These are phyloP conservation scores for Raffaelea ambrosiae DNA, from an alignment of 2,329 filamentous ascomycete genomes.

Conservation along the genomic window DNA sequence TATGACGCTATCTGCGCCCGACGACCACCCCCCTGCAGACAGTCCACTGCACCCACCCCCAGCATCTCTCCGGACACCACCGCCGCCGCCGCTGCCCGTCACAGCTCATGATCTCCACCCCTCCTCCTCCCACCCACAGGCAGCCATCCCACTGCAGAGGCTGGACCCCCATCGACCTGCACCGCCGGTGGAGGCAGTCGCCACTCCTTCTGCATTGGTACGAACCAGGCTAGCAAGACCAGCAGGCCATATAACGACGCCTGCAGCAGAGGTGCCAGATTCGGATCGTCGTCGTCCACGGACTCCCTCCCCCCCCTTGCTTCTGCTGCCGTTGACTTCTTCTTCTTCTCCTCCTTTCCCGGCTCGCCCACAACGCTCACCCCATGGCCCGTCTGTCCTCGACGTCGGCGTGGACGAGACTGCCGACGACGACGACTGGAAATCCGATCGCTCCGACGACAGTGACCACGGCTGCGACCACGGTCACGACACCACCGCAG, in stretches of 20 bases:
- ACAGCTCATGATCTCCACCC: not conserved
- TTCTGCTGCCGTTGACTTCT: too few species aligned
- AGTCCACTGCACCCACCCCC: not conserved
- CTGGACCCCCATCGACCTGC: constrained; percentile 5
- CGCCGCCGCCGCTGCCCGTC: too few species aligned
- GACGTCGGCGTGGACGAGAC: not conserved
- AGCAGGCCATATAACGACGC: too few species aligned
- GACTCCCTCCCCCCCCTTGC: not conserved
- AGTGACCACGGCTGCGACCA: constrained; percentile 10
- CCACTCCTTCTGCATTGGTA: not conserved
- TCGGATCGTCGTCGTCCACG: not conserved
- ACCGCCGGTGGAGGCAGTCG: not conserved
- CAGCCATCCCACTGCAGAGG: constrained; percentile 8
- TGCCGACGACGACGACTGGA: not conserved
- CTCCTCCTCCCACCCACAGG: not conserved
- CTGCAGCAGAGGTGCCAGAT: not conserved
- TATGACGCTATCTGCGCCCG: not conserved
- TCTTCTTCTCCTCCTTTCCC: too few species aligned
- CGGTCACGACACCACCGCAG: constrained; percentile 10
- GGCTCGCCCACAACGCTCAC: not conserved
- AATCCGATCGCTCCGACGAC: too few species aligned
- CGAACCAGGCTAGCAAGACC: not conserved
- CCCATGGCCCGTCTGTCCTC: constrained; percentile 5
- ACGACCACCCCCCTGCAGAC: not conserved
- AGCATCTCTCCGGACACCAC: too few species aligned